A percentile compares a stretch with the other conserved stretches of the same genome.
Conservation (phyloP, 345 rosid genomes). For the Rubroshorea leprosula region DNA sequence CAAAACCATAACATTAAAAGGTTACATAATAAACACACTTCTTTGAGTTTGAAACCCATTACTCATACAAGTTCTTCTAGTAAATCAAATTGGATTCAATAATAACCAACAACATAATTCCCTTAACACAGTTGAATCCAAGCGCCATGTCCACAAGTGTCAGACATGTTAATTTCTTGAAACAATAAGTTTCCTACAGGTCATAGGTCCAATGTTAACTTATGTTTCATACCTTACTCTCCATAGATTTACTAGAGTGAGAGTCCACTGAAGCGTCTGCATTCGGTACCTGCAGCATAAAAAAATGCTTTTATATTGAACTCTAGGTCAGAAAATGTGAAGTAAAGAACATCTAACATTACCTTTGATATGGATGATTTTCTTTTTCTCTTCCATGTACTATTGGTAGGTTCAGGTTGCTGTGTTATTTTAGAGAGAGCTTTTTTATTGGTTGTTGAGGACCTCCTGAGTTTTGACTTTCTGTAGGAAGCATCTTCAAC, state of each 20-base stretch:
- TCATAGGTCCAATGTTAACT: constrained; percentile 4
- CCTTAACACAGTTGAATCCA: background rate
- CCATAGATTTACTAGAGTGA: constrained; percentile 27
- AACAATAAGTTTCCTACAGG: no score
- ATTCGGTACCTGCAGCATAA: constrained; percentile 40
- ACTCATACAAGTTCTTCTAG: background rate
- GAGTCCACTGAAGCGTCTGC: constrained; percentile 35
- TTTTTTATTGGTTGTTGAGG: constrained; percentile 24
- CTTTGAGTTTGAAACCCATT: background rate
- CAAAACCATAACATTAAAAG: background rate
- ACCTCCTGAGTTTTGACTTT: constrained; percentile 51
- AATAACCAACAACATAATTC: background rate
- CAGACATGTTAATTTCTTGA: background rate
- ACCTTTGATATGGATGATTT: constrained; percentile 41
- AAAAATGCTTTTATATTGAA: constrained; percentile 13
- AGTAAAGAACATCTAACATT: constrained; percentile 6
- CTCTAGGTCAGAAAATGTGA: constrained; percentile 7
- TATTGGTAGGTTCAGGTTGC: constrained; percentile 30
- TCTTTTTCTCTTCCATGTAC: constrained; percentile 45
- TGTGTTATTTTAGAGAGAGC: constrained; percentile 37
- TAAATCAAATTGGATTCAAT: background rate
- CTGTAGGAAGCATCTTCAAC: constrained; percentile 35
- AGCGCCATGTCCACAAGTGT: background rate
- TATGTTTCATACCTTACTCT: constrained; percentile 43
- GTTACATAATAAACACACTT: background rate